Evolutionary conservation across 495 filamentous ascomycete species (phyloP).

Genomic region (Filosporella fistucella): DNA sequence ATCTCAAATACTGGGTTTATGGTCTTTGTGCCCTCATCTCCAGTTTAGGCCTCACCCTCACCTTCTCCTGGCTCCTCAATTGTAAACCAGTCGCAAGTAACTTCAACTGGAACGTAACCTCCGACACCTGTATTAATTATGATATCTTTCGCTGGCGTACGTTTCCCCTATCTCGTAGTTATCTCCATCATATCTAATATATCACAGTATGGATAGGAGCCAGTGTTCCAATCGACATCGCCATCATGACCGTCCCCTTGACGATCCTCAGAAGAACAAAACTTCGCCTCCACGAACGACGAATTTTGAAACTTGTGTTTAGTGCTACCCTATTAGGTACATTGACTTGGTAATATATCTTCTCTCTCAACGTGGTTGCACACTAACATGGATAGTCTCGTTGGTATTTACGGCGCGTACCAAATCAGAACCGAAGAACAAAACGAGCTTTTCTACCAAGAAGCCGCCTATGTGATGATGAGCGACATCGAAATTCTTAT

Average conservation of each 20-base stretch:
- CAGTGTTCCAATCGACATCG: constrained; percentile 15
- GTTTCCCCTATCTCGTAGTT: neutral
- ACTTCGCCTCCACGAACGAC: constrained; percentile 5
- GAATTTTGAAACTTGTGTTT: constrained; percentile 16
- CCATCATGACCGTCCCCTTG: constrained; percentile 10
- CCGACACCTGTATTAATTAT: constrained; percentile 10
- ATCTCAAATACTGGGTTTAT: constrained; percentile 1
- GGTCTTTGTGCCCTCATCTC: constrained; percentile 9
- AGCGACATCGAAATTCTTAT: constrained; percentile 21
- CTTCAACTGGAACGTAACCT: constrained; percentile 15
- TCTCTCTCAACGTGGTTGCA: neutral
- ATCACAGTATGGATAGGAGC: constrained; percentile 14
- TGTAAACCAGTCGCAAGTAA: constrained; percentile 14
- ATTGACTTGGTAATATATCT: constrained; percentile 7
- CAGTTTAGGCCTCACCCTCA: neutral
- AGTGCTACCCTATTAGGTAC: constrained; percentile 16
- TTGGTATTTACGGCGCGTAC: constrained; percentile 16
- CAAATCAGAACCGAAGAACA: neutral
- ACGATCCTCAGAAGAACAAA: constrained; percentile 3
- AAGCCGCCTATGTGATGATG: constrained; percentile 12
- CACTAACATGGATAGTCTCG: constrained; percentile 1
- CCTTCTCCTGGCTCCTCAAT: constrained; percentile 8
- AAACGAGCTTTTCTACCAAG: constrained; percentile 10
- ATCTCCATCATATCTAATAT: neutral
- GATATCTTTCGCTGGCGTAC: constrained; percentile 17